phyloP scores from a whole-genome alignment of 208 protist species.

The Trypanosoma brucei region DNA sequence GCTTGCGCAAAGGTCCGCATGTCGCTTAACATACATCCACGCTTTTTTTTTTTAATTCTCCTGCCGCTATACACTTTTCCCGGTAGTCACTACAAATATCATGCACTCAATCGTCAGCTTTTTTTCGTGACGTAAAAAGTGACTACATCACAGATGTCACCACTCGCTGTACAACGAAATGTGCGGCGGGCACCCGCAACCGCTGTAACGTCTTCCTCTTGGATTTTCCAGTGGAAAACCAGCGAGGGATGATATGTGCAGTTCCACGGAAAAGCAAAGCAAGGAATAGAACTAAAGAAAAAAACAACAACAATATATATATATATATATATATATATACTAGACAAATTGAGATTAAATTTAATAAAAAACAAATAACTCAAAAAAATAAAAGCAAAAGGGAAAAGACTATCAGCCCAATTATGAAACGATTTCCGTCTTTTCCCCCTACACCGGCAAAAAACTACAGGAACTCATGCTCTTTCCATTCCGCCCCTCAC shows the following conservation, averaged over 20 bases:
- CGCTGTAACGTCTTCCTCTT: no score
- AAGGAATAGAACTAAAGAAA: slow-evolving; percentile 9
- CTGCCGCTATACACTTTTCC: no score
- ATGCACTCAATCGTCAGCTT: no score
- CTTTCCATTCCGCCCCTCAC: no score
- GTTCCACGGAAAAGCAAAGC: neutral
- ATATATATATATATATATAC: neutral
- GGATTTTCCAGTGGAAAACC: neutral
- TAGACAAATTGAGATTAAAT: slow-evolving; percentile 5
- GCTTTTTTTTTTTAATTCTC: no score
- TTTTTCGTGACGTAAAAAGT: no score
- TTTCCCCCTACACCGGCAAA: neutral
- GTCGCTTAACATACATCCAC: no score
- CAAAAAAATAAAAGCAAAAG: slow-evolving; percentile 2
- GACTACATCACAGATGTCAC: no score
- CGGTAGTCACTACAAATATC: no score
- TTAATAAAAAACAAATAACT: slow-evolving; percentile 8
- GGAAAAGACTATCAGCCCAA: neutral
- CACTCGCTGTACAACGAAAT: no score
- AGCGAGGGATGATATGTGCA: neutral
- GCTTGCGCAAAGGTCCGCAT: no score
- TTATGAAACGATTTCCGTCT: neutral
- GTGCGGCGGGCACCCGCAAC: no score
- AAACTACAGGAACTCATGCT: neutral
- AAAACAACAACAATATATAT: slow-evolving; percentile 14